Evolutionary conservation across 2,329 filamentous ascomycete genomes (phyloP).

Genomic region (Aphanoascus verrucosus): DNA sequence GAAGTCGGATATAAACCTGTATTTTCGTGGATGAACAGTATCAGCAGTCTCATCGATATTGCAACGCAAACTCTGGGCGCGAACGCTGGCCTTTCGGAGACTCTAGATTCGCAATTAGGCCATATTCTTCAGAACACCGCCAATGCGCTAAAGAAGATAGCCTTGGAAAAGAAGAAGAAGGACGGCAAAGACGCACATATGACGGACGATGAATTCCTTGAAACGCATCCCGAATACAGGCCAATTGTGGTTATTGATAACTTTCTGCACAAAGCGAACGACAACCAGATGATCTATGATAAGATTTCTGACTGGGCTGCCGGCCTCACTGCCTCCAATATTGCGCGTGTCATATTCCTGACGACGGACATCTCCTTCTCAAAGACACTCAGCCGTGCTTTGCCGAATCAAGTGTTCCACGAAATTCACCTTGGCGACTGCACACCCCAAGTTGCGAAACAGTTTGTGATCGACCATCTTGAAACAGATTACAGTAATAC

Average conservation of each 20-base stretch:
- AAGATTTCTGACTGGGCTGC: conserved; percentile 87
- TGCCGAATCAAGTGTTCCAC: conserved; percentile 85
- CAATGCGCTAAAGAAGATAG: conserved; percentile 65
- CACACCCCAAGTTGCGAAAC: conserved; percentile 73
- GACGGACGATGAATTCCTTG: conserved; percentile 75
- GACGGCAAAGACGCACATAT: conserved; percentile 62
- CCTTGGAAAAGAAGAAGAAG: conserved; percentile 58
- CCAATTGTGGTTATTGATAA: conserved; percentile 86
- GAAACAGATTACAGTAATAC: conserved; percentile 31
- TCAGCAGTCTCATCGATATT: conserved; percentile 84
- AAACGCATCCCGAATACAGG: conserved; percentile 73
- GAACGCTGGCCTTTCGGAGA: conserved; percentile 90
- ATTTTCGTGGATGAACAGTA: conserved; percentile 92
- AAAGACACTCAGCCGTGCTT: conserved; percentile 73
- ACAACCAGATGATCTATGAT: conserved; percentile 56
- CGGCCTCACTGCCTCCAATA: conserved; percentile 68
- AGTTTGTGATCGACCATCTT: conserved; percentile 77
- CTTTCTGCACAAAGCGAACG: conserved; percentile 69
- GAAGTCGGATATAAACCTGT: conserved; percentile 86
- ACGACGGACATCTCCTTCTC: conserved; percentile 82
- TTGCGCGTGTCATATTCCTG: conserved; percentile 89
- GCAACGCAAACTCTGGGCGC: conserved; percentile 90
- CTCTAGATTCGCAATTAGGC: conserved; percentile 72
- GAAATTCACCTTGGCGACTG: conserved; percentile 79
- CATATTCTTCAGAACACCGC: conserved; percentile 84